Evolutionary conservation across 345 rosid genomes (phyloP).

Genomic region (Eutrema heterophyllum): DNA sequence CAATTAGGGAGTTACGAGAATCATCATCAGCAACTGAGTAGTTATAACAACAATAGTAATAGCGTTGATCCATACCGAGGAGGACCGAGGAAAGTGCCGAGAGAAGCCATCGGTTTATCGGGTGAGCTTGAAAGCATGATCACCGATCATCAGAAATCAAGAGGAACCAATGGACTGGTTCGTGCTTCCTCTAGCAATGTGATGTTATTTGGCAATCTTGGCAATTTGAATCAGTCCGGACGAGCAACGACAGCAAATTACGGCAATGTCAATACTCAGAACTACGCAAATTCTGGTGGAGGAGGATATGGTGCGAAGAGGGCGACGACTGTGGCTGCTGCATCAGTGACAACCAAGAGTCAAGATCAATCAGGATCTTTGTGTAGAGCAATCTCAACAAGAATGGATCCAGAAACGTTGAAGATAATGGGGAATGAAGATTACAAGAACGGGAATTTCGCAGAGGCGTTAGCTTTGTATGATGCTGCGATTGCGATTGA

Average conservation of each 20-base stretch:
- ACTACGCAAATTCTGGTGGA: conserved; percentile 36
- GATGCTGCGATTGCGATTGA: conserved; percentile 94
- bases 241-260: conserved; percentile 16
- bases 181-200: conserved; percentile 89
- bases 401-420: conserved; percentile 94
- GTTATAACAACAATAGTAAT: conserved; percentile 26
- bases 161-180: conserved; percentile 47
- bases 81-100: conserved; percentile 48
- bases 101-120: conserved; percentile 54
- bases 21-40: conserved; percentile 15
- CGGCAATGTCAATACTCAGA: conserved; percentile 35
- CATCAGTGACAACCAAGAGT: conserved; percentile 22
- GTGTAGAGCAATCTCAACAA: conserved; percentile 77
- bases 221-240: conserved; percentile 64
- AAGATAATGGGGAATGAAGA: conserved; percentile 97
- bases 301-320: conserved; percentile 56
- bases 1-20: conserved; percentile 23
- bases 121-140: conserved; percentile 92
- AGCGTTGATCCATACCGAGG: conserved; percentile 28
- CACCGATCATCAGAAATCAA: conserved; percentile 56
- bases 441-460: conserved; percentile 86
- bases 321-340: conserved; percentile 18
- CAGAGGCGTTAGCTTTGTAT: conserved; percentile 81
- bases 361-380: conserved; percentile 43
- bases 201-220: conserved; percentile 69